Conservation (phyloP, 176 grass and related monocot species). For the Zea luxurians region DNA sequence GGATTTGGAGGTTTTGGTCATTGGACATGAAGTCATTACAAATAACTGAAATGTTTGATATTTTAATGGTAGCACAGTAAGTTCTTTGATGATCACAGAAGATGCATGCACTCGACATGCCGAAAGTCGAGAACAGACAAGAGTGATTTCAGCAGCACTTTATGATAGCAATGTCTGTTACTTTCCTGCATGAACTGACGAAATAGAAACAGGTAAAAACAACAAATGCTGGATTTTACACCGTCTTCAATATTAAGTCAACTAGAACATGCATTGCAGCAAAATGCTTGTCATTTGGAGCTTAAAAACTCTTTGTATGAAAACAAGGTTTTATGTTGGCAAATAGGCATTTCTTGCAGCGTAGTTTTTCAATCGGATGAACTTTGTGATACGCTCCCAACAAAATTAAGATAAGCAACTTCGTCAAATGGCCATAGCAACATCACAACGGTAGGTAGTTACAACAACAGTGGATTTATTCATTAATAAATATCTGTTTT, state of each 20-base stretch:
- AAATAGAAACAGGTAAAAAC: constrained; percentile 32
- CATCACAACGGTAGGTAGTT: constrained; percentile 54
- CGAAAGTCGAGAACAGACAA: constrained; percentile 18
- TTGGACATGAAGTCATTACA: constrained; percentile 13
- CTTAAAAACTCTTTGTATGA: constrained; percentile 13
- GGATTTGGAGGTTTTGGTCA: constrained; percentile 31
- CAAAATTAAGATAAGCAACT: constrained; percentile 41
- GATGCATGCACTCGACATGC: constrained; percentile 1
- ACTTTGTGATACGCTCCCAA: constrained; percentile 28
- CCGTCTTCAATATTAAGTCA: constrained; percentile 24
- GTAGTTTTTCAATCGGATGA: constrained; percentile 19
- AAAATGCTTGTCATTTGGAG: constrained; percentile 24
- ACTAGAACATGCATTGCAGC: constrained; percentile 26
- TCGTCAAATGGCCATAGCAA: constrained; percentile 45
- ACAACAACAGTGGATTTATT: constrained; percentile 64
- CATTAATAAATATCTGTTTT: constrained; percentile 79
- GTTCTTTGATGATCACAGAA: constrained; percentile 7
- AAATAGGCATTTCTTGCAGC: constrained; percentile 29
- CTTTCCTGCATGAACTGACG: constrained; percentile 37
- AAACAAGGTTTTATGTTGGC: constrained; percentile 29
- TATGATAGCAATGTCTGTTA: constrained; percentile 36
- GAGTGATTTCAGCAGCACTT: constrained; percentile 32
- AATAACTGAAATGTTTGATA: constrained; percentile 26
- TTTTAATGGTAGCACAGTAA: constrained; percentile 31
- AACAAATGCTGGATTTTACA: constrained; percentile 32